Conservation (phyloP, 257 asterid species). For the Ophiorrhiza pumila region DNA sequence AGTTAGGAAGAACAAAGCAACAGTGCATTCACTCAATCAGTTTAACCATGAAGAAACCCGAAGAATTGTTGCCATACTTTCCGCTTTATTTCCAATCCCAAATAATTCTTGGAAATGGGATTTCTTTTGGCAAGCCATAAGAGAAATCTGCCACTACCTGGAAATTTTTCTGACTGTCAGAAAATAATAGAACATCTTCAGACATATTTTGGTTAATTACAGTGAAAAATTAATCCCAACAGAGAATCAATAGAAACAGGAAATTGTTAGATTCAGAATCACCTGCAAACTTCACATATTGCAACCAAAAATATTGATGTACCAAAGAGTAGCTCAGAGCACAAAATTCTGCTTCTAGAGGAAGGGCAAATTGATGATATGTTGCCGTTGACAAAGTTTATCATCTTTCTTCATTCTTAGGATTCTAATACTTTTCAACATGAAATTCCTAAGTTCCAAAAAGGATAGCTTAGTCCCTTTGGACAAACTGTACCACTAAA, state of each 20-base stretch:
- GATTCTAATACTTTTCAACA: too few relatives aligned
- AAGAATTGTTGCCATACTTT: slow-evolving; percentile 48
- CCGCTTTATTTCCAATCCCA: slow-evolving; percentile 90
- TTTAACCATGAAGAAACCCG: slow-evolving; percentile 12
- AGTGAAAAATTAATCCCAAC: not conserved
- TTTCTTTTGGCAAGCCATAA: slow-evolving; percentile 69
- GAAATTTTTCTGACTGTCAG: slow-evolving; percentile 3
- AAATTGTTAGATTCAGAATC: not conserved
- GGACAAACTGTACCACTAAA: not conserved
- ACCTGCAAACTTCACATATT: not conserved
- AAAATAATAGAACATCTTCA: not conserved
- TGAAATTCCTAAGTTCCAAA: too few relatives aligned
- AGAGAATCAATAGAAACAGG: not conserved
- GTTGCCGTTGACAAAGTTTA: not conserved
- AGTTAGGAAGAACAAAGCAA: slow-evolving; percentile 16
- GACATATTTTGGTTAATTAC: not conserved
- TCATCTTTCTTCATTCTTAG: not conserved
- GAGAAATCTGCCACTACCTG: slow-evolving; percentile 97
- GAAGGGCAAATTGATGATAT: not conserved
- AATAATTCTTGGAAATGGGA: slow-evolving; percentile 52
- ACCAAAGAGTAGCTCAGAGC: not conserved
- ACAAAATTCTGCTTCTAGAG: not conserved
- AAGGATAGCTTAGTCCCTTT: not conserved
- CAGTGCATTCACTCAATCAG: slow-evolving; percentile 7
- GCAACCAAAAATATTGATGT: not conserved